phyloP scores from a whole-genome alignment of 805 yeast genomes.

The Jamesozyma spencerorum region DNA sequence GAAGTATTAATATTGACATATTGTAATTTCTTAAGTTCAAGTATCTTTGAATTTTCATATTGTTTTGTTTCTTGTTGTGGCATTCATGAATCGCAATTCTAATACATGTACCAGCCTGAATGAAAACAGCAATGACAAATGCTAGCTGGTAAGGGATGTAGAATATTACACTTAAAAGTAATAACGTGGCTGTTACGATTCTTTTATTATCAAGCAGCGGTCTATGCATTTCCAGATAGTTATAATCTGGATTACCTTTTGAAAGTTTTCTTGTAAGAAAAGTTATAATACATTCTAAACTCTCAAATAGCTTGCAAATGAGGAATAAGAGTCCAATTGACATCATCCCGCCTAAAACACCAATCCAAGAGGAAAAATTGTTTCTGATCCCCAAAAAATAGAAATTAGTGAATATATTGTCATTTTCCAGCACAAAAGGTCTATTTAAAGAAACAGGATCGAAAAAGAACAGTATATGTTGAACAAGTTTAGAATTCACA shows the following conservation, averaged over 20 bases:
- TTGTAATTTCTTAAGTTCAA: slow-evolving; percentile 46
- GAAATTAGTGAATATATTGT: slow-evolving; percentile 39
- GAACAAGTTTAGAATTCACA: slow-evolving; percentile 29
- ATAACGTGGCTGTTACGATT: slow-evolving; percentile 28
- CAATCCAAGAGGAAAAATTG: slow-evolving; percentile 44
- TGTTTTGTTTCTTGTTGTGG: not conserved
- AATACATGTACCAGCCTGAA: slow-evolving; percentile 49
- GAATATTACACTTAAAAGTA: slow-evolving; percentile 42
- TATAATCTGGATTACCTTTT: not conserved
- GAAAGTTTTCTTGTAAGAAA: not conserved
- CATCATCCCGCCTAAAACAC: slow-evolving; percentile 40
- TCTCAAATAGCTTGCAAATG: not conserved
- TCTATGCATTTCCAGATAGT: not conserved
- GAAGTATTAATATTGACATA: slow-evolving; percentile 50
- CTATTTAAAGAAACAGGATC: slow-evolving; percentile 49
- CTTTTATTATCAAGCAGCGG: slow-evolving; percentile 19
- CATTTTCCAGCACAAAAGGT: slow-evolving; percentile 33
- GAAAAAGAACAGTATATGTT: slow-evolving; percentile 33
- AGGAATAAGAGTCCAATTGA: slow-evolving; percentile 15
- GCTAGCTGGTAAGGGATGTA: slow-evolving; percentile 80
- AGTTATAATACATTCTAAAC: not conserved
- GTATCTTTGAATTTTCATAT: slow-evolving; percentile 5
- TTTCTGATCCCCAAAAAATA: slow-evolving; percentile 64
- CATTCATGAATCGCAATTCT: slow-evolving; percentile 22
- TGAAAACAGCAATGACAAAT: slow-evolving; percentile 46